Evolutionary conservation across 306 rosid genomes (phyloP).

Genomic region (Herpetospermum pedunculosum): DNA sequence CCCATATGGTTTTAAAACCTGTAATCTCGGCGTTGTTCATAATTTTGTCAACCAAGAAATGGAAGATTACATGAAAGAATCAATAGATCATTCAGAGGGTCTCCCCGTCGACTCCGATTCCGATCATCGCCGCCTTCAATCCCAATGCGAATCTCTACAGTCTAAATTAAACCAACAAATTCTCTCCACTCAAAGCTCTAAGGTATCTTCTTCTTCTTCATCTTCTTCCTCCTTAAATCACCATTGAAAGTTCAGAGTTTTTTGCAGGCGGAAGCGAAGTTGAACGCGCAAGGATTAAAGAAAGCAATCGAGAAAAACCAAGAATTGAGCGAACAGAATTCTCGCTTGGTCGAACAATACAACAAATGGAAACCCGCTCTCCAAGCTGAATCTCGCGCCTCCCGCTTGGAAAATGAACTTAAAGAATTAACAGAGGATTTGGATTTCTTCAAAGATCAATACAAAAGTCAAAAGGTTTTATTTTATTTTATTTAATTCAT

Average conservation of each 20-base stretch:
- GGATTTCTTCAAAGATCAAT: constrained; percentile 19
- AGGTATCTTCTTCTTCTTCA: not conserved
- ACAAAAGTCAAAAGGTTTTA: constrained; percentile 30
- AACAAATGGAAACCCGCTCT: constrained; percentile 47
- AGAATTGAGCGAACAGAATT: constrained; percentile 39
- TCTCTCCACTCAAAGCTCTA: not conserved
- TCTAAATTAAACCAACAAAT: not conserved
- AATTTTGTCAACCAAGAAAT: no score
- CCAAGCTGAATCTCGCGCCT: no score
- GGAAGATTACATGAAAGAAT: no score
- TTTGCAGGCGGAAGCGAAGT: constrained; percentile 55
- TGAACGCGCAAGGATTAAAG: constrained; percentile 70
- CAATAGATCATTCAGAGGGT: no score
- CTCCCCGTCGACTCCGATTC: no score
- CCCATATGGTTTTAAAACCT: no score
- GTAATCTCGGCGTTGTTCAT: no score
- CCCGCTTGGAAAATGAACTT: constrained; percentile 43
- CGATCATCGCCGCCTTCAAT: no score
- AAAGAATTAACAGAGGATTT: constrained; percentile 32
- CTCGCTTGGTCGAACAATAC: constrained; percentile 26
- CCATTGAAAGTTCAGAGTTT: no score
- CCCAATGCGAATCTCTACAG: not conserved
- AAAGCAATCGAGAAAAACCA: constrained; percentile 66
- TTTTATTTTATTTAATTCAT: no score
- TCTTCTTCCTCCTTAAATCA: no score